phyloP scores from a whole-genome alignment of 345 rosid species.

The Crucihimalaya himalaica region DNA sequence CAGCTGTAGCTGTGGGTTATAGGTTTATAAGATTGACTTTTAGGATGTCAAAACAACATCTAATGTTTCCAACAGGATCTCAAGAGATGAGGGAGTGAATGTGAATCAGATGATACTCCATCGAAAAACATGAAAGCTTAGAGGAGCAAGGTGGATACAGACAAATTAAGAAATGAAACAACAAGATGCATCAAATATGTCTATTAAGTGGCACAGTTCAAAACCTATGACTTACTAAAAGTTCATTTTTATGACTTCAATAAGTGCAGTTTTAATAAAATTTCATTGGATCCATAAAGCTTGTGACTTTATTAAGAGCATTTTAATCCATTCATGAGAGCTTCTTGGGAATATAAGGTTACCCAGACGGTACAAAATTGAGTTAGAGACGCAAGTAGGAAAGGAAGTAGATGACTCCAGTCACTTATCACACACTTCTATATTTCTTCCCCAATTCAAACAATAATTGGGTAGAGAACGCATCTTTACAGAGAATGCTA shows the following conservation, averaged over 20 bases:
- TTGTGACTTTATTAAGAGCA: neutral
- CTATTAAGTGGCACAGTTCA: neutral
- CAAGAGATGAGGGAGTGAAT: neutral
- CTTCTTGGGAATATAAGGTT: neutral
- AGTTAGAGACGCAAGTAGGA: neutral
- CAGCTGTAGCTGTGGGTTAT: conserved; percentile 6
- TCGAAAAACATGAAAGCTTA: neutral
- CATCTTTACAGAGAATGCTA: neutral
- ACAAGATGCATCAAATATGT: neutral
- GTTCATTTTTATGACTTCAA: neutral
- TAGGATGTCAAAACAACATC: neutral
- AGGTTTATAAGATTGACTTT: neutral
- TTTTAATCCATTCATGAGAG: neutral
- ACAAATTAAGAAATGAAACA: neutral
- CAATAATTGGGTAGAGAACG: neutral
- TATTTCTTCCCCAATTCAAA: neutral
- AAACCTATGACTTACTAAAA: neutral
- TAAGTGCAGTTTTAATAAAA: neutral
- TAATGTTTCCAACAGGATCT: conserved; percentile 1
- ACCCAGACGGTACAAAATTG: neutral
- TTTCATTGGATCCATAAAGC: neutral
- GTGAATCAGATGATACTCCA: conserved; percentile 2
- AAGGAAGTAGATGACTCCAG: conserved; percentile 6
- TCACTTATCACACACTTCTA: neutral
- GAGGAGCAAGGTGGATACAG: neutral